Evolutionary conservation across 1,284 basidiomycete genomes (phyloP), one percentile per base, ranked within the genome.

Genomic region (Cryptococcus hybrid): DNA sequence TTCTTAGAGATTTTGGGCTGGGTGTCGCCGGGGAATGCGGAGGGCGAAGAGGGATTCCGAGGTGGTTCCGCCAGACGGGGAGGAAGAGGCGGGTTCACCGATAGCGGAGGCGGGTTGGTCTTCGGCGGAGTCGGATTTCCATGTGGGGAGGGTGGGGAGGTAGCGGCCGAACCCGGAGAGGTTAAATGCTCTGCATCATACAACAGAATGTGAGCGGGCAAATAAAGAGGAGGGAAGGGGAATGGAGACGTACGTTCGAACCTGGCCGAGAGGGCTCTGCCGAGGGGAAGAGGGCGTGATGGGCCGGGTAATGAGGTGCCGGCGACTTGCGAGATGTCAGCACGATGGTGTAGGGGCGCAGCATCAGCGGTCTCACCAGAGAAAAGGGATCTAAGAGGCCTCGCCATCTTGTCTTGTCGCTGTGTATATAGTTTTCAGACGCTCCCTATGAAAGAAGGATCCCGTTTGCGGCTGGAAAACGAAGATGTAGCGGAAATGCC

Each of bases 271-370:
- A 24, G 24, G 45, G 52, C n/a, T 52, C 47, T 13, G 42, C 12
- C 13, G 46, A 13, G 11, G 24, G 55, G 15, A 39, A 13, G 11
- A 30, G 55, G 15, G 39, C 57, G 48, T 5, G 62, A 64, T 12
- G 62, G 62, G 13, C 62, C 62, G 47, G 62, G 59, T 11, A 58
- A 51, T 11, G 55, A 56, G n/a, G 58, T 43, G 43, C 60, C 59
- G 15, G 59, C 54, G 24, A 63, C 62, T 63, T 24, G 52, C 9
- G 42, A 18, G 15, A n/a, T 39, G 9, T 52, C 47, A 8, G 42
- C 12, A 13, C 40, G n/a, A n/a, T n/a, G n/a, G n/a, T n/a, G 12
- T 18, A 30, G 55, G 15, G 38, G 42, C 8, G 15, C 9, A 36
- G n/a, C n/a, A 36, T 11, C 9, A 8, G 7, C 38, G 6, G 3